A percentile compares a stretch with the other conserved stretches of the same genome.
Evolutionary conservation across 164 flowering plant species (phyloP).

Genomic region (Berberis vulgaris): DNA sequence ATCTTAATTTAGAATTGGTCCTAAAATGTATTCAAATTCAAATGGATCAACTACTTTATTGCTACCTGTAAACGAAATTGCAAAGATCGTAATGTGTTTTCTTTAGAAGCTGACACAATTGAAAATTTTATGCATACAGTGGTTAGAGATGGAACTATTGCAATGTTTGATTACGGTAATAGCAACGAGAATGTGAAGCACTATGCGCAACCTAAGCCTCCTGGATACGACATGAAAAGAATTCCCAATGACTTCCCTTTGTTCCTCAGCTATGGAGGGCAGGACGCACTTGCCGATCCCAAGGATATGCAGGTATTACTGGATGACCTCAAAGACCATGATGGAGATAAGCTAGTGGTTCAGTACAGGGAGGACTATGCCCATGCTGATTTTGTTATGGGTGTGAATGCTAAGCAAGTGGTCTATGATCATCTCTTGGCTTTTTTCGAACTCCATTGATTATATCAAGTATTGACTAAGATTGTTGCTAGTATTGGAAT

Average conservation of each 20-base stretch:
- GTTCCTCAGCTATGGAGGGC: constrained; percentile 67
- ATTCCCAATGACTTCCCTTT: constrained; percentile 63
- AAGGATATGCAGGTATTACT: constrained; percentile 48
- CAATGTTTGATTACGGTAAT: constrained; percentile 56
- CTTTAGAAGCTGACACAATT: not conserved
- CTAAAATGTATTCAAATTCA: not conserved
- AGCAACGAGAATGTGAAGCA: constrained; percentile 37
- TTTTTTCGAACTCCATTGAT: not conserved
- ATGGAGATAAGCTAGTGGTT: constrained; percentile 42
- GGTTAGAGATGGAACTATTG: constrained; percentile 43
- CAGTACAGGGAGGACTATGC: constrained; percentile 53
- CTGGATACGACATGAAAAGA: constrained; percentile 50
- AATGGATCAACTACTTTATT: not conserved
- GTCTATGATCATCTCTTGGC: constrained; percentile 24
- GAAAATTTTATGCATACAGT: constrained; percentile 19
- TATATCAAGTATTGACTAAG: not conserved
- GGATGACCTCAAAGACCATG: constrained; percentile 44
- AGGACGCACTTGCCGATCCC: constrained; percentile 57
- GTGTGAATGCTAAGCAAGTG: constrained; percentile 46
- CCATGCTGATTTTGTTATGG: constrained; percentile 64
- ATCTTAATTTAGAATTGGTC: not conserved
- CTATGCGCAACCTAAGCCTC: constrained; percentile 64
- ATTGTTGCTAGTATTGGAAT: not conserved
- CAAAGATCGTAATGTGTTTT: not conserved
- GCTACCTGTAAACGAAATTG: not conserved